Evolutionary conservation across 306 rosid genomes (phyloP).

Genomic region (Begonia loranthoides): DNA sequence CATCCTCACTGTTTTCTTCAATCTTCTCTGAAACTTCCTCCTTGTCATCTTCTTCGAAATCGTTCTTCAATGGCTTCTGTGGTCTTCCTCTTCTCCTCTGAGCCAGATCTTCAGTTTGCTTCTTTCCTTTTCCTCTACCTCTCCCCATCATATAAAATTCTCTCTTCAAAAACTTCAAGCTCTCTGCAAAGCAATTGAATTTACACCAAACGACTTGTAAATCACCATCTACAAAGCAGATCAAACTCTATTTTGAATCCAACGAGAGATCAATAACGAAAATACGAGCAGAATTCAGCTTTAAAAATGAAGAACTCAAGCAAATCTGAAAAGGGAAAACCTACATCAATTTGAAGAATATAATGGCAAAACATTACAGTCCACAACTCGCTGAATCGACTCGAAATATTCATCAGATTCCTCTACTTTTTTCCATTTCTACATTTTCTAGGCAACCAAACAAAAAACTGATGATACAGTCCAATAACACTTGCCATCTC

Average conservation of each 20-base stretch:
- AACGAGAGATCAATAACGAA: too few relatives aligned
- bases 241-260: too few relatives aligned
- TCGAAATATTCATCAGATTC: background rate
- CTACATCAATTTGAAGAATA: background rate
- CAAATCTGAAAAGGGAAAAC: background rate
- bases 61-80: background rate
- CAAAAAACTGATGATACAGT: too few relatives aligned
- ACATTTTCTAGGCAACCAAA: too few relatives aligned
- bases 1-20: slow-evolving; percentile 3
- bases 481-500: background rate
- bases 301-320: background rate
- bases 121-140: background rate
- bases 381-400: background rate
- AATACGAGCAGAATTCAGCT: too few relatives aligned
- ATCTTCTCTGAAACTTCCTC: background rate
- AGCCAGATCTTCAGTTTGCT: background rate
- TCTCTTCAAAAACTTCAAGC: background rate
- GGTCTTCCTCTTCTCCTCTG: background rate
- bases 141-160: background rate
- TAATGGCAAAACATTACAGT: background rate
- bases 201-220: background rate
- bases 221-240: too few relatives aligned
- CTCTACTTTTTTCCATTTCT: background rate
- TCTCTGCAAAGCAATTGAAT: background rate
- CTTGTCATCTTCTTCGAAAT: background rate